Conservation (phyloP, 768 basidiomycete genomes). For the Leccinum uliginosum region DNA sequence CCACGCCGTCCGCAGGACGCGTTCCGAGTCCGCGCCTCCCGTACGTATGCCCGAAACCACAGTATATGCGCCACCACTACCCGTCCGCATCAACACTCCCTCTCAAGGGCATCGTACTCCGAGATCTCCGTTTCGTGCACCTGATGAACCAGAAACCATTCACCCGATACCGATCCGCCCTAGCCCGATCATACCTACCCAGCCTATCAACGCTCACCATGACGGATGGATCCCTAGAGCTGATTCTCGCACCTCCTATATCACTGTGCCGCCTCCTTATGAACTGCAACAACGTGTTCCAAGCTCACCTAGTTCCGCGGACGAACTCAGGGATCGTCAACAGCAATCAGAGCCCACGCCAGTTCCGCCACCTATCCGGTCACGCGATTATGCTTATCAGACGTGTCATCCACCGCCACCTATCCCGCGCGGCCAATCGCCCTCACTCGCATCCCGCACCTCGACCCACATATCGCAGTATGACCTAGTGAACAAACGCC, state of each 20-base stretch:
- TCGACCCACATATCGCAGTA: slow-evolving; percentile 31
- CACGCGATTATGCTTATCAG: slow-evolving; percentile 30
- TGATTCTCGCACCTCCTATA: slow-evolving; percentile 25
- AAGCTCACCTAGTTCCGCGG: slow-evolving; percentile 12
- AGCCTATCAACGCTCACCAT: slow-evolving; percentile 5
- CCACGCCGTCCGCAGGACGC: slow-evolving; percentile 19
- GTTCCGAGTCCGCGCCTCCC: slow-evolving; percentile 27
- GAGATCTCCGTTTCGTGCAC: slow-evolving; percentile 4
- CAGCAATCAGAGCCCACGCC: slow-evolving; percentile 10
- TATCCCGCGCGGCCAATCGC: slow-evolving; percentile 11
- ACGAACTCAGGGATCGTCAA: slow-evolving; percentile 13
- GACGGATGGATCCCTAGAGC: slow-evolving; percentile 30
- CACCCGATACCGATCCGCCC: slow-evolving; percentile 27
- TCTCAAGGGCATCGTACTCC: slow-evolving; percentile 16
- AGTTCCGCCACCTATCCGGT: slow-evolving; percentile 22
- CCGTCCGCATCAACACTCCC: slow-evolving; percentile 16
- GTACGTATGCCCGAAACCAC: slow-evolving; percentile 18
- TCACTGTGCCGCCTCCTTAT: slow-evolving; percentile 22
- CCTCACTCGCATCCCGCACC: slow-evolving; percentile 24
- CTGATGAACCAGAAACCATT: slow-evolving; percentile 24
- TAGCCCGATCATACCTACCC: slow-evolving; percentile 10
- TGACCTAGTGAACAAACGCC: slow-evolving; percentile 26
- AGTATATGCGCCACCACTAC: slow-evolving; percentile 17
- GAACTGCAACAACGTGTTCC: slow-evolving; percentile 12
- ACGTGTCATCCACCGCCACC: slow-evolving; percentile 5